These are phyloP conservation scores for Calocybe gambosa DNA, from an alignment of 1,284 basidiomycete species.

Conservation along the genomic window DNA sequence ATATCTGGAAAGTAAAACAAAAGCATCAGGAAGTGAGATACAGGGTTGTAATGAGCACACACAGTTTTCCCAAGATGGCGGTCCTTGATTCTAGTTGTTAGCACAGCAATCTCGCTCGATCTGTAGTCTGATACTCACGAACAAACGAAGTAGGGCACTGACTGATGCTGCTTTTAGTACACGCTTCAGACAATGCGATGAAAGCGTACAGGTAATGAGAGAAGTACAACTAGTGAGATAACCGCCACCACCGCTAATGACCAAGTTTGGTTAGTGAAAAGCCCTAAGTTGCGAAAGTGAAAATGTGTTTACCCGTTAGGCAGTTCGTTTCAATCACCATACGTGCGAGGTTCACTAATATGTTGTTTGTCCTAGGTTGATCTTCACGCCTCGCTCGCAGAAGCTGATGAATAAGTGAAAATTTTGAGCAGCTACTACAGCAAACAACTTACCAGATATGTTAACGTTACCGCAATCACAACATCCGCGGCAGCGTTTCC, in stretches of 20 bases:
- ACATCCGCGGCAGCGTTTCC: constrained; percentile 16
- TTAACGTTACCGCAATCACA: constrained; percentile 16
- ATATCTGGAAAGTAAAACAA: not conserved
- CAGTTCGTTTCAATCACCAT: constrained; percentile 5
- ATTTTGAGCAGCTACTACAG: too few relatives aligned
- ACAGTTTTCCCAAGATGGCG: constrained; percentile 1
- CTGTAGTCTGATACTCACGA: not conserved
- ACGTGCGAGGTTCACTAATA: constrained; percentile 1
- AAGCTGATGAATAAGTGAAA: not conserved
- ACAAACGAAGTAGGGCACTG: not conserved
- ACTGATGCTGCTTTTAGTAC: not conserved
- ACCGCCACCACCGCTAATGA: not conserved
- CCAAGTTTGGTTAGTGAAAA: too few relatives aligned
- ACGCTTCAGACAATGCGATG: not conserved
- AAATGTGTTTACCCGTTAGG: not conserved
- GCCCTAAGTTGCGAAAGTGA: not conserved
- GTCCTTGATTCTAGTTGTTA: not conserved
- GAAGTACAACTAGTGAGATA: constrained; percentile 1
- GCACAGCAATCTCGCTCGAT: not conserved
- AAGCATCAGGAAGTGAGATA: too few relatives aligned
- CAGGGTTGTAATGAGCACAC: not conserved
- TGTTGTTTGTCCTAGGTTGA: not conserved
- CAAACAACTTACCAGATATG: constrained; percentile 12
- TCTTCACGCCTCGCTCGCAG: not conserved
- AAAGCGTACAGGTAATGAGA: not conserved